These are phyloP conservation scores for Ordospora pajunii DNA, from an alignment of 371 early-diverging fungal genomes.

Conservation along the genomic window DNA sequence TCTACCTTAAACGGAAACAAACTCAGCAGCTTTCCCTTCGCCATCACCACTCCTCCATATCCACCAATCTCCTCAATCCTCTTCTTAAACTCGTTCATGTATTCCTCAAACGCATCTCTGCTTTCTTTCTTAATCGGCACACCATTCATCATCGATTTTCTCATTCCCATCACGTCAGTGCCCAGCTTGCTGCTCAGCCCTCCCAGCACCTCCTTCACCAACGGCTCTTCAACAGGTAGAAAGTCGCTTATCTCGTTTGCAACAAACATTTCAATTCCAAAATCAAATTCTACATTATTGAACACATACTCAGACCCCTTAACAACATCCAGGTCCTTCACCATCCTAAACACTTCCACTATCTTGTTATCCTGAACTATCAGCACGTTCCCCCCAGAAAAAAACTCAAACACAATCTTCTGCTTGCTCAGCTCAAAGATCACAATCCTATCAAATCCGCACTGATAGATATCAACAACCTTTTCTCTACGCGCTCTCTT, in stretches of 20 bases:
- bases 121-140: constrained; percentile 12
- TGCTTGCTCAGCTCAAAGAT: constrained; percentile 48
- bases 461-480: constrained; percentile 55
- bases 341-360: constrained; percentile 45
- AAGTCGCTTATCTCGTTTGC: constrained; percentile 13
- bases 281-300: constrained; percentile 46
- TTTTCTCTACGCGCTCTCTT: constrained; percentile 47
- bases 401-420: constrained; percentile 60
- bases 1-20: constrained; percentile 33
- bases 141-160: not conserved
- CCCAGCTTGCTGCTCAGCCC: not conserved
- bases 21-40: constrained; percentile 24
- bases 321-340: constrained; percentile 39
- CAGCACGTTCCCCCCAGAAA: constrained; percentile 60
- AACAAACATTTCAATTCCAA: constrained; percentile 27
- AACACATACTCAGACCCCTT: constrained; percentile 51
- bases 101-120: constrained; percentile 32
- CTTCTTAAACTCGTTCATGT: constrained; percentile 17
- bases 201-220: constrained; percentile 12
- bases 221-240: constrained; percentile 46
- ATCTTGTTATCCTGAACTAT: constrained; percentile 54
- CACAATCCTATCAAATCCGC: constrained; percentile 60
- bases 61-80: constrained; percentile 20
- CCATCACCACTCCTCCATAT: constrained; percentile 35
- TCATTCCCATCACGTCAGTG: constrained; percentile 5